phyloP scores from a whole-genome alignment of 2,329 filamentous ascomycete species.

The Alternaria arborescens region DNA sequence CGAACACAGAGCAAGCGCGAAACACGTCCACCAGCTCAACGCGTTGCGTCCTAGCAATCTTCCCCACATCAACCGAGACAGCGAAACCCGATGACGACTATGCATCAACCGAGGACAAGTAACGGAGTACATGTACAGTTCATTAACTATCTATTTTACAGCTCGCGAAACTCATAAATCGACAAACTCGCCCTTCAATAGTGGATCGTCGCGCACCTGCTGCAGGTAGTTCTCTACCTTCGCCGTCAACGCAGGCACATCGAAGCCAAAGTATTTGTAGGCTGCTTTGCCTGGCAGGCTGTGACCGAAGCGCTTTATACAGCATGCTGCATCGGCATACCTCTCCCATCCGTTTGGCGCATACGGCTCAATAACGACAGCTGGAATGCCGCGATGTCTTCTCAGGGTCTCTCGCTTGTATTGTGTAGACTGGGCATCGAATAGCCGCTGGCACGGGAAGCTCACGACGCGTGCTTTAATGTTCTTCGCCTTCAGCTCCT shows the following conservation, averaged over 20 bases:
- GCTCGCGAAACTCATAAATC: constrained; percentile 31
- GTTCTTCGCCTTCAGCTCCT: constrained; percentile 50
- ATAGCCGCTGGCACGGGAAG: constrained; percentile 62
- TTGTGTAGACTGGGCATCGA: constrained; percentile 57
- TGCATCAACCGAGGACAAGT: no score
- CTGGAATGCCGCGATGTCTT: constrained; percentile 52
- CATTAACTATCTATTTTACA: neutral
- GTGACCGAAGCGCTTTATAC: constrained; percentile 65
- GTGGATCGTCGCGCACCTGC: constrained; percentile 47
- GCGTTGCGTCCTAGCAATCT: neutral
- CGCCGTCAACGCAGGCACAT: constrained; percentile 48
- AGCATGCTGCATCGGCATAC: constrained; percentile 66
- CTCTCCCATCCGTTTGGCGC: constrained; percentile 67
- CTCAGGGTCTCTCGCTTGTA: constrained; percentile 60
- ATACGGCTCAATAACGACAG: constrained; percentile 69
- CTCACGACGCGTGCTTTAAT: constrained; percentile 58
- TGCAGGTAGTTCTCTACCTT: constrained; percentile 52
- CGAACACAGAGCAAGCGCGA: no score
- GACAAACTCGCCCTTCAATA: constrained; percentile 44
- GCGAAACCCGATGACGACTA: neutral
- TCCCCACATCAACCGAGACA: neutral
- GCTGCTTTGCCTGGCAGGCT: constrained; percentile 63
- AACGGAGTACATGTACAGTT: neutral
- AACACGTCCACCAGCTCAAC: neutral
- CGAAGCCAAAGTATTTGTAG: constrained; percentile 64